Evolutionary conservation across 1,139 yeast species (phyloP), one percentile per base, ranked within the genome.

Genomic region (Debaryomyces psychrophilus): DNA sequence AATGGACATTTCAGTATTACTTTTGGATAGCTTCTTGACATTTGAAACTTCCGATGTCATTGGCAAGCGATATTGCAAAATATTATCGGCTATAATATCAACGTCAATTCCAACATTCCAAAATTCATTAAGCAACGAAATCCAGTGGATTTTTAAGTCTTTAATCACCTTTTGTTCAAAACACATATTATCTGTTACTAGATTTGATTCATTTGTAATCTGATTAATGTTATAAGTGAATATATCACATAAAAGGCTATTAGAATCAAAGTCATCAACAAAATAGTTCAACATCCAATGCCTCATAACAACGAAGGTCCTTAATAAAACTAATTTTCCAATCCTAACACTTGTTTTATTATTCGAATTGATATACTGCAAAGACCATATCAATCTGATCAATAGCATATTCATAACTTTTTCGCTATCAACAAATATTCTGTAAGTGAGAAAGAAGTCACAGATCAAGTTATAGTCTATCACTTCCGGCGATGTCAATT

Each of bases 251-350:
- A 86, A 58, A 18, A 63, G 58, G 3, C 56, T 55, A 51, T 81
- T 73, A 9, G 73, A 58, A 39, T 82, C 68, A 58, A 86, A 87
- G 59, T 87, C 93, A 56, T 85, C 89, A 37, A 79, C 71, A 56
- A 85, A 87, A 60, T 85, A 85, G 61, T 87, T 92, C 50, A 88
- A 67, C 27, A 93, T 67, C 96, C 98, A 93, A 65, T 90, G 96
- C 57, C 98, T 78, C 41, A 93, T 59, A 29, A 88, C 85, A 33
- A 90, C 97, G 69, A 92, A 93, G 0, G 95, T 85, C 55, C 98
- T 77, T 33, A 92, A 79, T n/a, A 89, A 70, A 1, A 87, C 86
- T 43, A 87, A 72, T 52, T 85, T 80, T 4, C 95, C 95, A 8
- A 79, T 61, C 49, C 71, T 77, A n/a, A 66, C 62, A 37, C 69